These are phyloP conservation scores for Mediolabrus comicus DNA, from an alignment of 108 stramenopile genomes.

Conservation along the genomic window DNA sequence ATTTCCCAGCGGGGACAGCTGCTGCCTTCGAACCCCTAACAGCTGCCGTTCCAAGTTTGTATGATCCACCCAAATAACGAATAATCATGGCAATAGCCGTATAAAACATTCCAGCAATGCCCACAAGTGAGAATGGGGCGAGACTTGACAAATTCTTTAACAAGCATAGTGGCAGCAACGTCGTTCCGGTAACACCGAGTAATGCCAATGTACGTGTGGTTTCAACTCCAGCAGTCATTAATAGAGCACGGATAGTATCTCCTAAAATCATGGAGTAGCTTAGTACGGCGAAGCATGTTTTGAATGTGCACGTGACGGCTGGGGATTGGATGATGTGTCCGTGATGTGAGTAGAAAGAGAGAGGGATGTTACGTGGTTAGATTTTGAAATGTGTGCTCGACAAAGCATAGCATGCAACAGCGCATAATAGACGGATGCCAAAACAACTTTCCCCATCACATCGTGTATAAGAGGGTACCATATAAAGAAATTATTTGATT, in stretches of 20 bases:
- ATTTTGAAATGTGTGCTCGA: too few species aligned
- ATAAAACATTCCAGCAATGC: constrained; percentile 85
- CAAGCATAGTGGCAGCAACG: constrained; percentile 88
- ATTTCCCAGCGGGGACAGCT: constrained; percentile 47
- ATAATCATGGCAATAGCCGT: constrained; percentile 72
- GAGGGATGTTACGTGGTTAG: too few species aligned
- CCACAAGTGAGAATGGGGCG: constrained; percentile 86
- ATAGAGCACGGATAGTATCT: constrained; percentile 63
- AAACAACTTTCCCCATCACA: too few species aligned
- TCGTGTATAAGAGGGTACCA: too few species aligned
- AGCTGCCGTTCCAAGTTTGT: constrained; percentile 44
- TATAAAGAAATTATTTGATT: too few species aligned
- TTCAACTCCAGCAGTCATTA: constrained; percentile 45
- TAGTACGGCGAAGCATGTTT: constrained; percentile 71
- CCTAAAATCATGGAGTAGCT: constrained; percentile 91
- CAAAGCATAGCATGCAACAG: too few species aligned
- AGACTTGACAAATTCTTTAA: constrained; percentile 75
- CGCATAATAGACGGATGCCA: too few species aligned
- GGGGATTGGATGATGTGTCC: too few species aligned
- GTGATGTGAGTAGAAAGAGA: too few species aligned
- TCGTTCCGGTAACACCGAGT: constrained; percentile 56
- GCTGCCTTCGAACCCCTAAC: constrained; percentile 21
- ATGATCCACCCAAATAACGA: constrained; percentile 72
- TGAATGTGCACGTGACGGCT: constrained; percentile 75
- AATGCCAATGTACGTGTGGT: constrained; percentile 42